These are phyloP conservation scores for Terana coerulea DNA, from an alignment of 768 basidiomycete species.

Conservation along the genomic window DNA sequence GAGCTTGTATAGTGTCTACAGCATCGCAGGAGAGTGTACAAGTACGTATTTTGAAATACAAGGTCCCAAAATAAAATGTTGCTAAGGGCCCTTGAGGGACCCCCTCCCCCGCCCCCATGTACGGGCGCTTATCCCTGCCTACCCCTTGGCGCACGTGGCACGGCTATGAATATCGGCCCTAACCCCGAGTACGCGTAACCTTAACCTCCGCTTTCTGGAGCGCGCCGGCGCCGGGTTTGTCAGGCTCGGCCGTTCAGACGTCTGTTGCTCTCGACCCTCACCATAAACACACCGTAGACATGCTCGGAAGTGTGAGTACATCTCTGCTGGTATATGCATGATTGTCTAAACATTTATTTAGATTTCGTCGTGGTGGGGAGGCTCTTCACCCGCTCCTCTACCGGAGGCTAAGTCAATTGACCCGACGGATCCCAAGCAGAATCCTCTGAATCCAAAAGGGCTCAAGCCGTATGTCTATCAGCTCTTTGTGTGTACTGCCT, in stretches of 20 bases:
- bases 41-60: no score
- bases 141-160: conserved; percentile 12
- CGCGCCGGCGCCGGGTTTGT: neutral
- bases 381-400: conserved; percentile 17
- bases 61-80: no score
- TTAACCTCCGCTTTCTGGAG: neutral
- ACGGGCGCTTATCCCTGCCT: no score
- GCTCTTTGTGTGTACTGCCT: neutral
- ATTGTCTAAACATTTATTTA: no score
- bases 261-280: neutral
- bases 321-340: no score
- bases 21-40: no score
- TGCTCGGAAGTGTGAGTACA: conserved; percentile 14
- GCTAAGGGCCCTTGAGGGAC: no score
- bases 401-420: conserved; percentile 39
- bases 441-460: conserved; percentile 91
- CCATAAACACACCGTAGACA: neutral
- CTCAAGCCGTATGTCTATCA: conserved; percentile 77
- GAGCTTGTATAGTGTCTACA: no score
- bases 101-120: no score
- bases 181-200: conserved; percentile 6
- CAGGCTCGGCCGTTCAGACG: neutral
- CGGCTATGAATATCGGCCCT: conserved; percentile 7
- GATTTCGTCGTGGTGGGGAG: conserved; percentile 23
- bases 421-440: conserved; percentile 73